phyloP scores from a whole-genome alignment of 2,329 filamentous ascomycete species.

The Nothopassalora personata region DNA sequence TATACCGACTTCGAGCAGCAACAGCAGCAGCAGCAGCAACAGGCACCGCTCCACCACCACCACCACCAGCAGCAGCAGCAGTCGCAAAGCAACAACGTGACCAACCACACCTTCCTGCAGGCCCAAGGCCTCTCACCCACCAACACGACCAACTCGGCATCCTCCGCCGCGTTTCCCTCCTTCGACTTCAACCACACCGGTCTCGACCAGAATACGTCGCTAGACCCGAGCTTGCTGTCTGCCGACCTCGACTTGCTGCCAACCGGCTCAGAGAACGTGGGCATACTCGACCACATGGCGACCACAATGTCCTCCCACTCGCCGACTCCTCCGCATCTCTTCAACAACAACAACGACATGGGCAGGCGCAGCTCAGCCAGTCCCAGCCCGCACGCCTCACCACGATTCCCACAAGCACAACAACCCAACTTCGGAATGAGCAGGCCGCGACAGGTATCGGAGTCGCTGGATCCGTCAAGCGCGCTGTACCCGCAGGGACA shows the following conservation, averaged over 20 bases:
- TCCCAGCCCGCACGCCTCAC: slow-evolving; percentile 50
- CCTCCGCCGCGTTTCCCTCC: slow-evolving; percentile 51
- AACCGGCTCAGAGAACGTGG: slow-evolving; percentile 42
- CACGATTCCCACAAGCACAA: slow-evolving; percentile 47
- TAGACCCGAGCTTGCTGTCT: slow-evolving; percentile 56
- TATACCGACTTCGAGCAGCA: slow-evolving; percentile 25
- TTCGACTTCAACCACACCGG: slow-evolving; percentile 52
- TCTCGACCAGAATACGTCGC: slow-evolving; percentile 51
- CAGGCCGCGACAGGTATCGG: slow-evolving; percentile 52
- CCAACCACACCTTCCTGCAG: slow-evolving; percentile 41
- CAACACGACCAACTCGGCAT: not conserved
- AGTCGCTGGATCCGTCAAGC: slow-evolving; percentile 56
- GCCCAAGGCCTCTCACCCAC: slow-evolving; percentile 35
- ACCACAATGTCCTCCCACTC: slow-evolving; percentile 46
- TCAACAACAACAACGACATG: slow-evolving; percentile 45
- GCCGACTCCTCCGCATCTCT: slow-evolving; percentile 53
- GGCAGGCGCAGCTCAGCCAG: slow-evolving; percentile 48
- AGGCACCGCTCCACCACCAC: slow-evolving; percentile 16
- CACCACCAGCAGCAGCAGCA: slow-evolving; percentile 32
- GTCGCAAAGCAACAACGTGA: slow-evolving; percentile 19
- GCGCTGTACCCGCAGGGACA: slow-evolving; percentile 52
- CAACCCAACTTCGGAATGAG: slow-evolving; percentile 46
- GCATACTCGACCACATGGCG: slow-evolving; percentile 47
- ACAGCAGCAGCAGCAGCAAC: slow-evolving; percentile 34
- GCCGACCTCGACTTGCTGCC: slow-evolving; percentile 42